phyloP scores from a whole-genome alignment of 2,329 filamentous ascomycete species.

The Periconia macrospinosa region DNA sequence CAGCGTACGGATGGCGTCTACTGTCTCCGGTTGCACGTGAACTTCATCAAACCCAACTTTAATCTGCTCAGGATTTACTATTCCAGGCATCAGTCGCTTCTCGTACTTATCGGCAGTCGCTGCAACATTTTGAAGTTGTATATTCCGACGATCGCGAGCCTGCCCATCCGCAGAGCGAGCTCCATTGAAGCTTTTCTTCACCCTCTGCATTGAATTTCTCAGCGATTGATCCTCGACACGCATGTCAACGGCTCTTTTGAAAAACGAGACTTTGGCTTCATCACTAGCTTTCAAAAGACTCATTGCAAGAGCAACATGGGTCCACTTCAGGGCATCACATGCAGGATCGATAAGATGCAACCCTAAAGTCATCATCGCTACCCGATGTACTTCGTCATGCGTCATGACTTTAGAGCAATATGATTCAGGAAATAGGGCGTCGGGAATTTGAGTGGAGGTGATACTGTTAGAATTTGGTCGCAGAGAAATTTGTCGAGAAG shows the following conservation, averaged over 20 bases:
- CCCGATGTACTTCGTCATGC: conserved; percentile 63
- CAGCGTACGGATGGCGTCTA: conserved; percentile 83
- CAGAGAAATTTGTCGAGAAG: conserved; percentile 25
- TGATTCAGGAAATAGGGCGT: conserved; percentile 27
- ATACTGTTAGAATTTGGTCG: conserved; percentile 16
- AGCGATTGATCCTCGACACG: not conserved
- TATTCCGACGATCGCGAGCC: conserved; percentile 46
- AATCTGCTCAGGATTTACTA: conserved; percentile 80
- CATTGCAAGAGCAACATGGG: conserved; percentile 47
- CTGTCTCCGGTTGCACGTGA: conserved; percentile 78
- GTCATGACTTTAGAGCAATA: conserved; percentile 56
- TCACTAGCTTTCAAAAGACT: conserved; percentile 51
- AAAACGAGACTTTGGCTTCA: conserved; percentile 48
- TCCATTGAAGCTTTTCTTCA: conserved; percentile 1
- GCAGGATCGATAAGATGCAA: conserved; percentile 26
- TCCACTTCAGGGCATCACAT: conserved; percentile 35
- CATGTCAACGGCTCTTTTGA: conserved; percentile 15
- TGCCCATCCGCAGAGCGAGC: conserved; percentile 12
- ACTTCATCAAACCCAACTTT: conserved; percentile 86
- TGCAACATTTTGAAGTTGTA: conserved; percentile 51
- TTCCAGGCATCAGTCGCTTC: conserved; percentile 76
- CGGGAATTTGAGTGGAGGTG: conserved; percentile 20
- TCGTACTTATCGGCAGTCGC: conserved; percentile 69
- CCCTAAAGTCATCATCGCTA: conserved; percentile 58
- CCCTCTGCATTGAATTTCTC: not conserved